Evolutionary conservation across 352 stramenopile genomes (phyloP), one percentile per base, ranked within the genome.

Genomic region (Globisporangium ultimum): DNA sequence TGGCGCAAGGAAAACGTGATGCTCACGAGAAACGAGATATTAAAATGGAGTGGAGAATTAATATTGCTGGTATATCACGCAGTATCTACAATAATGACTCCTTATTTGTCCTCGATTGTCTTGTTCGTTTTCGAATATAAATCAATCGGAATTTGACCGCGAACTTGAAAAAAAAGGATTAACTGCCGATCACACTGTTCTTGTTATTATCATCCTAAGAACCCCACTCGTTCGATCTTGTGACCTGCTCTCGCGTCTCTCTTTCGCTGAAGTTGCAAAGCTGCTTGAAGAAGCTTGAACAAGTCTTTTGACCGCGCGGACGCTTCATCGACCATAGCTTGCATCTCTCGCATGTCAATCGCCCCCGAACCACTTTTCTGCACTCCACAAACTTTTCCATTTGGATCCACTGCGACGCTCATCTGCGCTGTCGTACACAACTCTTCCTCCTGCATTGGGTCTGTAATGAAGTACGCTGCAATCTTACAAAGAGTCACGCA

Each of bases 401-500:
- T 72, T 7, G 71, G 77, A 56, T 93, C 75, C 12, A 93, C 77
- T 11, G 78, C 78, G 22, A 91, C 79, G 58, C 77, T 88, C 58
- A 91, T 84, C 64, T 88, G 79, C 49, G 79, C 81, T 22, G 67
- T 84, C 59, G 85, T 77, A 62, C 83, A 93, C 5, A 91, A 68
- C 63, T 93, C 83, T 60, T 93, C 83, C 60, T 93, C 83, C 45
- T 88, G 78, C 58, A 74, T 70, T 14, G 83, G 67, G 51, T 93
- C 83, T 48, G 75, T 77, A 53, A 93, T 75, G 56, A 88, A 88
- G 49, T 74, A 74, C 58, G 72, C 70, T 41, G 80, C 83, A 41
- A 93, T 73, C 61, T 93, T 89, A 65, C 77, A 81, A 15, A 93
- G 72, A 18, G 83, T 93, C 10, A 89, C 69, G 53, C 83, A 91